A percentile compares a stretch with the other conserved stretches of the same genome.
Conservation (phyloP, 2,329 filamentous ascomycete genomes). For the Magnaporthiopsis poae region DNA sequence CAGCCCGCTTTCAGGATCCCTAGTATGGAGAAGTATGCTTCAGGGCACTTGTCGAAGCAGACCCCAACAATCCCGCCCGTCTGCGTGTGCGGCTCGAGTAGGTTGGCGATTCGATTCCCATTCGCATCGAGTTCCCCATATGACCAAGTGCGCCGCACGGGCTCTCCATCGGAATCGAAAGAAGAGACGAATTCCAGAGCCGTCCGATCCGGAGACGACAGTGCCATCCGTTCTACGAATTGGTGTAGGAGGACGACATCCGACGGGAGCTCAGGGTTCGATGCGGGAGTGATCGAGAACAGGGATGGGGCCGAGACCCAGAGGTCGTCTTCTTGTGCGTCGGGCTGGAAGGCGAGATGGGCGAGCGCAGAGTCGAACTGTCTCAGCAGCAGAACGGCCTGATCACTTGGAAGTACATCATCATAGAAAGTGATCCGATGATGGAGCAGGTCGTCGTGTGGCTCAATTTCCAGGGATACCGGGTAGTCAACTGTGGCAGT, state of each 20-base stretch:
- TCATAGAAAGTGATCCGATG: conserved; percentile 58
- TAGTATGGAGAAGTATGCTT: conserved; percentile 72
- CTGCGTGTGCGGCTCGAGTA: conserved; percentile 42
- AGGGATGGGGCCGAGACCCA: conserved; percentile 26
- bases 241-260: conserved; percentile 59
- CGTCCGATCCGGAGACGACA: conserved; percentile 42
- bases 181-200: conserved; percentile 68
- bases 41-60: conserved; percentile 76
- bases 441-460: conserved; percentile 38
- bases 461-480: conserved; percentile 70
- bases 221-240: conserved; percentile 60
- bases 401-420: conserved; percentile 55
- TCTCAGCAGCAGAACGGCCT: conserved; percentile 55
- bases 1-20: conserved; percentile 76
- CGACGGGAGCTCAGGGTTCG: conserved; percentile 45
- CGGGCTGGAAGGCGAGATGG: conserved; percentile 43
- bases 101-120: conserved; percentile 61
- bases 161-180: conserved; percentile 32
- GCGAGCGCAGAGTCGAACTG: conserved; percentile 64
- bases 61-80: conserved; percentile 60
- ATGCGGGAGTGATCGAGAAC: conserved; percentile 58
- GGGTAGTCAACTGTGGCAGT: conserved; percentile 65
- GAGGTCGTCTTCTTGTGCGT: conserved; percentile 30
- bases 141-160: conserved; percentile 53
- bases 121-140: conserved; percentile 62